A percentile compares a stretch with the other conserved stretches of the same genome.
phyloP scores from a whole-genome alignment of 2,329 filamentous ascomycete genomes.

The Macrophomina tecta region DNA sequence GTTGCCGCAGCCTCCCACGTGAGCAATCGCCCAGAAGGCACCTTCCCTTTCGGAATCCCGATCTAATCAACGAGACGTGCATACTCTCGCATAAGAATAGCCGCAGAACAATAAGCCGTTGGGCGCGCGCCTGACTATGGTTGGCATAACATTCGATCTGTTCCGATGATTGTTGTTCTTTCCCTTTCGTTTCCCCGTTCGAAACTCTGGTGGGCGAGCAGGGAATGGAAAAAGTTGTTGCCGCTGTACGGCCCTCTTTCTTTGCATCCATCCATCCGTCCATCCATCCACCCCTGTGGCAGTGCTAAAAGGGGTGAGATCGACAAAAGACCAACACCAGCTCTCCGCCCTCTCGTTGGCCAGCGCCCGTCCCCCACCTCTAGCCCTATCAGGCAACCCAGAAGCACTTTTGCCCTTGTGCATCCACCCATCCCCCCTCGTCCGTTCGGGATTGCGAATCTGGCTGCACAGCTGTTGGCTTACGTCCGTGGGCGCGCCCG shows the following conservation, averaged over 20 bases:
- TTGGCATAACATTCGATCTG: neutral
- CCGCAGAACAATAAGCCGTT: neutral
- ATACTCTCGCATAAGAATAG: neutral
- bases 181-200: neutral
- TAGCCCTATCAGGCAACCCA: conserved; percentile 4
- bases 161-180: conserved; percentile 3
- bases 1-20: neutral
- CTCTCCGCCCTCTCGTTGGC: neutral
- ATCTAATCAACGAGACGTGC: neutral
- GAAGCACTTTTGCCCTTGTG: neutral
- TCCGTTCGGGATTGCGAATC: neutral
- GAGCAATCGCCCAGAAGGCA: conserved; percentile 3
- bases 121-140: neutral
- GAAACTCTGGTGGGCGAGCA: neutral
- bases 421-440: neutral
- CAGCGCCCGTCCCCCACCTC: neutral
- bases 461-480: neutral
- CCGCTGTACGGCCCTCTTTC: neutral
- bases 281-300: conserved; percentile 2
- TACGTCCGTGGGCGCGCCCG: neutral
- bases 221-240: neutral
- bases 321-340: neutral
- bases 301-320: neutral
- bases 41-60: neutral
- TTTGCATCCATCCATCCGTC: neutral